Evolutionary conservation across 2,329 filamentous ascomycete genomes (phyloP).

Genomic region (Penicillium psychrosexuale): DNA sequence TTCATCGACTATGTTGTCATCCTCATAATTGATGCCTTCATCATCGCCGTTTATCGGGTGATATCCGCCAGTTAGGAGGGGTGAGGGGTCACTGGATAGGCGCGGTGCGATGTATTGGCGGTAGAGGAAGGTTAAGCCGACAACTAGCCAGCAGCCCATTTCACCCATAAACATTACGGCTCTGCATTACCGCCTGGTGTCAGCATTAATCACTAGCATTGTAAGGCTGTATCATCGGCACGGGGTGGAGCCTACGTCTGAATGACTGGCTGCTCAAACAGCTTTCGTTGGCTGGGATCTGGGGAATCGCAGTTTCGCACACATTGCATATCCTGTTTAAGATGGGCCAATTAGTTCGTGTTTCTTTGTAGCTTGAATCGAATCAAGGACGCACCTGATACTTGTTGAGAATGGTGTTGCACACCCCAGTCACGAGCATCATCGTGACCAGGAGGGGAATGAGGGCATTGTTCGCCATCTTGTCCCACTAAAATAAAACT

Average conservation of each 20-base stretch:
- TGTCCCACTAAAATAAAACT: not conserved
- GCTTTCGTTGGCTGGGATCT: slow-evolving; percentile 62
- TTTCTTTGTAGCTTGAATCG: not conserved
- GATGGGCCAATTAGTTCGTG: slow-evolving; percentile 6
- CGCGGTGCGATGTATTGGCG: slow-evolving; percentile 50
- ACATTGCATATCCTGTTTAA: slow-evolving; percentile 81
- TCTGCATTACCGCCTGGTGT: slow-evolving; percentile 26
- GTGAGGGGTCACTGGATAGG: slow-evolving; percentile 37
- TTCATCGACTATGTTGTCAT: slow-evolving; percentile 45
- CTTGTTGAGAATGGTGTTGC: slow-evolving; percentile 95
- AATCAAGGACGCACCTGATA: slow-evolving; percentile 65
- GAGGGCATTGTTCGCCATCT: slow-evolving; percentile 68
- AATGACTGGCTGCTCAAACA: slow-evolving; percentile 92
- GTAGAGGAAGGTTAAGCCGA: slow-evolving; percentile 67
- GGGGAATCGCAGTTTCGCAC: slow-evolving; percentile 78
- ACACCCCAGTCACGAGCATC: slow-evolving; percentile 95
- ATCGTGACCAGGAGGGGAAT: slow-evolving; percentile 86
- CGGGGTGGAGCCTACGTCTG: slow-evolving; percentile 61
- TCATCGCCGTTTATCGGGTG: slow-evolving; percentile 58
- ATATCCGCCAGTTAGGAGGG: slow-evolving; percentile 58
- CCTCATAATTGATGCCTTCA: slow-evolving; percentile 46
- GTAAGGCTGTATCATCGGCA: not conserved
- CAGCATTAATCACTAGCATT: not conserved
- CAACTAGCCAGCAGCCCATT: slow-evolving; percentile 91
- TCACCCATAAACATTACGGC: slow-evolving; percentile 98